These are phyloP conservation scores for Bipolaris cookei DNA, from an alignment of 2,329 filamentous ascomycete species.

Conservation along the genomic window DNA sequence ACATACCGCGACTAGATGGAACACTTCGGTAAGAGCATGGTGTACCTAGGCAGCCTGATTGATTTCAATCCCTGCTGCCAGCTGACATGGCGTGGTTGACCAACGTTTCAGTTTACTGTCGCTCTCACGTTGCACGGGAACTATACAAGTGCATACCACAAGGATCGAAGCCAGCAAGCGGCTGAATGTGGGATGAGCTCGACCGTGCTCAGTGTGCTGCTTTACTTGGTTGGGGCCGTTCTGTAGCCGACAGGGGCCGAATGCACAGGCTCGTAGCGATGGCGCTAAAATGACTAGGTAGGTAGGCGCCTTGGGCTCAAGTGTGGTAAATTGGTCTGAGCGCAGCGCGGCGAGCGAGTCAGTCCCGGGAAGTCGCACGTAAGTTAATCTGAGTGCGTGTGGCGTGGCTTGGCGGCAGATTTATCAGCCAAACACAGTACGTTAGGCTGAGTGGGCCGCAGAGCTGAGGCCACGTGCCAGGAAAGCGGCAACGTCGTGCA, in stretches of 20 bases:
- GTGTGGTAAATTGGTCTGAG: neutral
- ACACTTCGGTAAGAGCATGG: too few relatives aligned
- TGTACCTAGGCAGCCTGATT: too few relatives aligned
- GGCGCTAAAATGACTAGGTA: neutral
- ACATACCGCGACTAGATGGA: too few relatives aligned
- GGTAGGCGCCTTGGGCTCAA: neutral
- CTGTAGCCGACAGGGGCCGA: neutral
- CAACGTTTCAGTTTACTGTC: neutral
- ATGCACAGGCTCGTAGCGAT: neutral
- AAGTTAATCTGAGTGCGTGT: too few relatives aligned
- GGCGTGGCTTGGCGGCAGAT: neutral
- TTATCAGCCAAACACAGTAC: too few relatives aligned
- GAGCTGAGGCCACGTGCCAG: too few relatives aligned
- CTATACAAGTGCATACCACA: neutral
- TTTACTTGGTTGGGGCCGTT: neutral
- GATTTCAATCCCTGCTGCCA: too few relatives aligned
- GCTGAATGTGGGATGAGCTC: neutral
- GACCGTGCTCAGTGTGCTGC: neutral
- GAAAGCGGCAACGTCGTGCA: too few relatives aligned
- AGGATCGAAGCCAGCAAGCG: neutral
- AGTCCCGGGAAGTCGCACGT: too few relatives aligned
- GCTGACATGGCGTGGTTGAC: too few relatives aligned
- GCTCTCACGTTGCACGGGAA: too few relatives aligned
- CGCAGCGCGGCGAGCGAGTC: neutral
- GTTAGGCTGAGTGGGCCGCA: too few relatives aligned